Conservation (phyloP, 2,329 filamentous ascomycete genomes). For the Aspergillus sp. region DNA sequence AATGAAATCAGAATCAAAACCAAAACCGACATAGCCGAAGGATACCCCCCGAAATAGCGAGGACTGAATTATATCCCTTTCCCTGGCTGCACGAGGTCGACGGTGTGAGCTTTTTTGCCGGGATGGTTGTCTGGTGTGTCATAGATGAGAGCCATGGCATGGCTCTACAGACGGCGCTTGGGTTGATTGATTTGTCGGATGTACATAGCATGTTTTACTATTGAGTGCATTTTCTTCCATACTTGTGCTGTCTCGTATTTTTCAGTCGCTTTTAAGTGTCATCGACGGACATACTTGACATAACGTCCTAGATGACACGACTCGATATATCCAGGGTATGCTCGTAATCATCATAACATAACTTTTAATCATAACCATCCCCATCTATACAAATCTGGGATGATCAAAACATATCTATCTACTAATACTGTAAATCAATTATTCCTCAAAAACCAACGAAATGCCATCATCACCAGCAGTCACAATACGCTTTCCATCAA, state of each 20-base stretch:
- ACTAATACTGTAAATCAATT: constrained; percentile 2
- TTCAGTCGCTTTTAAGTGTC: too few relatives aligned
- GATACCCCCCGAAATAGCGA: too few relatives aligned
- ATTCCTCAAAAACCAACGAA: constrained; percentile 42
- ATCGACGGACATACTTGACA: too few relatives aligned
- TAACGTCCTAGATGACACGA: too few relatives aligned
- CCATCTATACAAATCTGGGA: too few relatives aligned
- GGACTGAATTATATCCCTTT: too few relatives aligned
- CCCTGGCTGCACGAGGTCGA: too few relatives aligned
- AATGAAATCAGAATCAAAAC: constrained; percentile 2
- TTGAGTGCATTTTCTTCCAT: background rate
- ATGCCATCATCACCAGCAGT: constrained; percentile 82
- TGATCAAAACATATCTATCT: background rate
- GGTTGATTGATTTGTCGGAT: constrained; percentile 28
- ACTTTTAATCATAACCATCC: too few relatives aligned
- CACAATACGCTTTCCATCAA: constrained; percentile 68
- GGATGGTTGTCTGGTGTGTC: background rate
- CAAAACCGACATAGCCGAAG: too few relatives aligned
- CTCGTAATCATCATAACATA: too few relatives aligned
- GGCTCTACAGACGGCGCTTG: constrained; percentile 22
- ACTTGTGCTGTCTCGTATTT: background rate
- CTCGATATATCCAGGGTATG: too few relatives aligned
- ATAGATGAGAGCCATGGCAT: constrained; percentile 1
- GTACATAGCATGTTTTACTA: constrained; percentile 28
- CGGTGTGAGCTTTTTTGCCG: too few relatives aligned